Evolutionary conservation across 305 asterid species (phyloP), one percentile per base, ranked within the genome.

Genomic region (Coffea humblotiana): DNA sequence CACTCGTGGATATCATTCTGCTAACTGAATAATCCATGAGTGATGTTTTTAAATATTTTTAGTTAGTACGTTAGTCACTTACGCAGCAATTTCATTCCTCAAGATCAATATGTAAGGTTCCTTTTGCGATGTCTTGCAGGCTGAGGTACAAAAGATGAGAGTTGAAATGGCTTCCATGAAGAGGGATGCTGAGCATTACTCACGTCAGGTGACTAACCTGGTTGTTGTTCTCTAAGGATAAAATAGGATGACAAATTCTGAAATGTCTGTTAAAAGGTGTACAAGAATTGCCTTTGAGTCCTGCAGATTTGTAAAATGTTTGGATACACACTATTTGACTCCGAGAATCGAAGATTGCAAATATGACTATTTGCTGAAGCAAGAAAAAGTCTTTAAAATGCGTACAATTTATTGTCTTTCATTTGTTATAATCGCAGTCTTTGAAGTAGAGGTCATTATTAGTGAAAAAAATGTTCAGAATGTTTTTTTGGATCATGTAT

Each of bases 181-280:
- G 90, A 89, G 99, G 93, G 98, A 96, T 85, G 97, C 98, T 84
- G 99, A 96, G 87, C 98, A 93, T 86, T 96, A 94, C 82, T 96
- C 99, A 66, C 98, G 97, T 70, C 94, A 94, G 93, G 99, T 94
- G 84, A 85, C 78, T 78, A 70, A 70, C 47, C 70, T 47, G 45
- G n/a, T 70, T 79, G 23, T 40, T 79, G 64, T 70, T 25, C 74
- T 45, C 47, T 49, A 40, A 35, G 43, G 7, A 32, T 23, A 48
- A 75, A 23, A 49, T 79, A 32, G 56, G 76, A 51, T 54, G 29
- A 74, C 19, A 21, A 61, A 10, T 19, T 14, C 7, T 35, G 16
- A 12, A 60, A 19, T 15, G 12, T 37, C n/a, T 61, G 43, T 32
- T 60, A 40, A 14, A 75, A 5, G 4, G n/a, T 43, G 25, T 60